Base-by-base conservation (phyloP, 495 filamentous ascomycete species). In the Penicillium simplicissimum region DNA sequence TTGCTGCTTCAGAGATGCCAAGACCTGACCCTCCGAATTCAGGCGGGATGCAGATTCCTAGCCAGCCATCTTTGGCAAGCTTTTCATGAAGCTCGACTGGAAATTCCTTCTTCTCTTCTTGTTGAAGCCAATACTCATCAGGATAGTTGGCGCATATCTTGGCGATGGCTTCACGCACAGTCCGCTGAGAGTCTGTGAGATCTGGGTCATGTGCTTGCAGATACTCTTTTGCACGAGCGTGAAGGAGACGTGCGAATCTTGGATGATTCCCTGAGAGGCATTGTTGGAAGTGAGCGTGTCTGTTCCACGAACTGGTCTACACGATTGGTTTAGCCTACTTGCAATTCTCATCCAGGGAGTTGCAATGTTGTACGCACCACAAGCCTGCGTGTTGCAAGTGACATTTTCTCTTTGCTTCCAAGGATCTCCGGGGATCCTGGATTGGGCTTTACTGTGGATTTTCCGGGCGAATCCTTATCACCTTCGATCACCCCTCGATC, bases 1-100 rank as follows among this genome's bases (percentile, higher is more conserved):
- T 87, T 2, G 88, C 89, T 10, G 90, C 90, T 67, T 92, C 90
- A 15, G 86, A 87, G 56, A 93, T 90, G 0, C 77, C 77, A 59
- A 67, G 40, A 10, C 64, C 88, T 8, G 87, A 79, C 3, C 89
- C 90, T 7, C 90, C 89, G 6, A 90, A 80, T 15, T 83, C 77
- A 65, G 88, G 84, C 0, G 88, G 88, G 23, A 92, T 73, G 0
- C 89, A 88, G 63, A 92, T 90, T 9, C 90, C 89, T 13, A 94
- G 79, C 88, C 89, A 93, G 9, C 90, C 88, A 65, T 87, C 86
- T 48, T 83, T 80, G 28, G 90, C 87, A 47, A 92, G 71, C 1
- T 87, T 85, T 4, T 84, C 80, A 72, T 92, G 87, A 43, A 94
- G 82, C 21, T 90, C 85, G 4, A 43, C 43, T 0, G 66, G 66